Percentiles rank a stretch among this genome's conserved stretches.
These are phyloP conservation scores for Botrytis porri DNA, from an alignment of 2,329 filamentous ascomycete species.

Conservation along the genomic window DNA sequence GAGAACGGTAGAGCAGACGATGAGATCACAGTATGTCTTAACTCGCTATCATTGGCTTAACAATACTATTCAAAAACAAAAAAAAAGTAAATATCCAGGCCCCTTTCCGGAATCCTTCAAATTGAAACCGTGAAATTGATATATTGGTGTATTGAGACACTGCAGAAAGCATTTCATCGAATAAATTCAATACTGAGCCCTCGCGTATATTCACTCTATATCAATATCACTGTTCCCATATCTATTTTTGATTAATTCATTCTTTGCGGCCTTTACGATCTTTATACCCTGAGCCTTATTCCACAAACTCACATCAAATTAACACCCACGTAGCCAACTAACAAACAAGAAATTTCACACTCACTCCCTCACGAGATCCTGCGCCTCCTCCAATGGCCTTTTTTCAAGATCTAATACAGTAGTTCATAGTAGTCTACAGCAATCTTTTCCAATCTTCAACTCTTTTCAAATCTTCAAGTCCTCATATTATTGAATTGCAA, in stretches of 20 bases:
- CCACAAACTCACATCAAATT: neutral
- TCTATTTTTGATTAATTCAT: neutral
- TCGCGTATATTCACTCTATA: neutral
- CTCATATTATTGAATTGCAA: too few relatives aligned
- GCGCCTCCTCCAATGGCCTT: neutral
- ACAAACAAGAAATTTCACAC: neutral
- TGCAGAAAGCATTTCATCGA: neutral
- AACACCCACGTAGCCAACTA: neutral
- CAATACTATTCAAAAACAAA: neutral
- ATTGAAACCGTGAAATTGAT: accelerated
- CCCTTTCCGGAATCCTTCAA: neutral
- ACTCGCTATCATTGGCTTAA: neutral
- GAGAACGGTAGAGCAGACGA: neutral
- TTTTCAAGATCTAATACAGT: accelerated
- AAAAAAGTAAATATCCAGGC: neutral
- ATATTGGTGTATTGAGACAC: neutral
- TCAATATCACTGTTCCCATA: neutral
- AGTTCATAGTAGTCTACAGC: neutral
- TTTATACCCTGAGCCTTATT: neutral
- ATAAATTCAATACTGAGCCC: neutral
- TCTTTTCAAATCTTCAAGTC: too few relatives aligned
- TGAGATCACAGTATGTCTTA: neutral
- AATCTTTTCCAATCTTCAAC: neutral
- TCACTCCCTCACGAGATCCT: neutral
- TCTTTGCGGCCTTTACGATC: neutral